Base-by-base conservation (phyloP, 139 green algal genomes). In the Chlorella sp. region DNA sequence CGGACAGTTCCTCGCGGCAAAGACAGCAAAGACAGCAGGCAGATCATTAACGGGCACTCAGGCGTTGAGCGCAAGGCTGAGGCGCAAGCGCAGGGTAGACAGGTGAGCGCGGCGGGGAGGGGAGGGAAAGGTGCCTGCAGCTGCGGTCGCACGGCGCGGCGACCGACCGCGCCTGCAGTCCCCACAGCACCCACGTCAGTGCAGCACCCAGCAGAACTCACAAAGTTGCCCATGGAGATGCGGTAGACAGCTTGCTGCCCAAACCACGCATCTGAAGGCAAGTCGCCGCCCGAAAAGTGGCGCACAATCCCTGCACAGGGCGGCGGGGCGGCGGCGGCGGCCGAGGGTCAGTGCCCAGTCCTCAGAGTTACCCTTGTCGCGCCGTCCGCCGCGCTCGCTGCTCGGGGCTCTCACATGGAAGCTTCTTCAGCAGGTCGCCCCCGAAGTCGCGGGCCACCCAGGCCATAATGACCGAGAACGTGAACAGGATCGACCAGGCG, bases 231-330 rank as follows among this genome's bases (percentile, higher is more conserved):
- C 91, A 99, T 94, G 91, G 92, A 97, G 89, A 99, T 90, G 32
- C 98, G 95, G 87, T 99, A 99, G 5, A 99, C 98, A 21, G 98
- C 98, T 89, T 99, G 97, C 91, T 96, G 94, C 0, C 98, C 97
- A 91, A 97, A 99, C 96, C 96, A 99, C 77, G 95, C 90, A 76
- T 98, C 95, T 57, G 61, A 57, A 16, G 34, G 87, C 84, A 86
- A 42, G 36, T 89, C 87, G 32, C 42, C 64, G 30, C 78, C 81
- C 81, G 78, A n/a, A 66, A 93, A 92, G 69, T 94, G 78, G 7
- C 90, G 87, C 15, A 96, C 53, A 57, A 97, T 96, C 95, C 94
- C 94, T 96, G 92, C 78, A 89, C 3, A 0, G 36, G 14, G 61
- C 9, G 77, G 53, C 34, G 37, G 14, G 32, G 36, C 34, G 34